A percentile compares a stretch with the other conserved stretches of the same genome.
phyloP scores from a whole-genome alignment of 257 asterid genomes.

The Marsdenia floribunda region DNA sequence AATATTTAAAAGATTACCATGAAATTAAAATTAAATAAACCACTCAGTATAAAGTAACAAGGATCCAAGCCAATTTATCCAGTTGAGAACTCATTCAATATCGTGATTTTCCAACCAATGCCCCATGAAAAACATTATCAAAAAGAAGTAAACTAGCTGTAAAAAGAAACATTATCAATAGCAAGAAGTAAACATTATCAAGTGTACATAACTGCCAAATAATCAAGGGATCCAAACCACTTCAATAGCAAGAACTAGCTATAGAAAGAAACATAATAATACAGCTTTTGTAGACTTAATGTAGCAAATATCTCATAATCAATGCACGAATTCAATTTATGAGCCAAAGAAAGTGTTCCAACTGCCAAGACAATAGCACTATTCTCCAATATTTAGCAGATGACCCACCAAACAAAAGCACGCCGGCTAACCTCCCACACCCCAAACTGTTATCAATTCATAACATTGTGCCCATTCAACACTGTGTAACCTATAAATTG shows the following conservation, averaged over 20 bases:
- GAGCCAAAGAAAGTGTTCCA: background rate
- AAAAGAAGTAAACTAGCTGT: too few species aligned
- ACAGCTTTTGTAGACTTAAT: background rate
- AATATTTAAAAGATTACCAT: too few species aligned
- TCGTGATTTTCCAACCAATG: background rate
- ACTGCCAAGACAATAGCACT: background rate
- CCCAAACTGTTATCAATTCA: background rate
- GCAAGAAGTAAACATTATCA: too few species aligned
- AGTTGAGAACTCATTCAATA: too few species aligned
- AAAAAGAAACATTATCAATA: too few species aligned
- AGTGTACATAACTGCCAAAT: background rate
- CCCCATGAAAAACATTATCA: background rate
- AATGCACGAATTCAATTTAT: background rate
- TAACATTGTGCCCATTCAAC: background rate
- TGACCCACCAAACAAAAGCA: background rate
- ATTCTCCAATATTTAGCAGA: background rate
- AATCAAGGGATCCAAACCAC: background rate
- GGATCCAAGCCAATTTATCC: too few species aligned
- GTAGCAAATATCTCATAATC: background rate
- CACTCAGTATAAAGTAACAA: too few species aligned
- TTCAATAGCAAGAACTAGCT: background rate
- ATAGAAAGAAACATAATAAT: background rate
- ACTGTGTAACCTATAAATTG: background rate
- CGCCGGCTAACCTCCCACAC: background rate
- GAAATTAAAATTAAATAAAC: too few species aligned